phyloP scores from a whole-genome alignment of 345 rosid genomes.

The Brassica carinata region DNA sequence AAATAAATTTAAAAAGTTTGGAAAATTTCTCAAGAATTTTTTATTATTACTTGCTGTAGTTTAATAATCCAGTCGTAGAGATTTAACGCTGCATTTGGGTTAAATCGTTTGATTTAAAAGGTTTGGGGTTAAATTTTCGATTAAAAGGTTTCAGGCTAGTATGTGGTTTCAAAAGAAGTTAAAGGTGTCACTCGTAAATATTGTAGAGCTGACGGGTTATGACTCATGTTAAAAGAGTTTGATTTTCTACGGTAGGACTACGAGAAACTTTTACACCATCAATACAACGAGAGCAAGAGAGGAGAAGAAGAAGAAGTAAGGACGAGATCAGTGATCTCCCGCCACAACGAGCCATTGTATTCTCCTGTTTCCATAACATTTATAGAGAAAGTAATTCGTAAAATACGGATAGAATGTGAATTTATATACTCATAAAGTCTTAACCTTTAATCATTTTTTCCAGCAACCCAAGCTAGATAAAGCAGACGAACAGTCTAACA shows the following conservation, averaged over 20 bases:
- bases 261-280: conserved; percentile 2
- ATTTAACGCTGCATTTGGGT: no score
- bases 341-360: conserved; percentile 28
- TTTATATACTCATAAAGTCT: no score
- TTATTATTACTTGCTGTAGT: background rate
- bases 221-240: background rate
- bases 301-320: conserved; percentile 18
- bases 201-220: background rate
- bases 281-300: conserved; percentile 13
- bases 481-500: no score
- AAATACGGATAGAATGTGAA: no score
- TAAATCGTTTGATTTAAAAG: no score
- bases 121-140: background rate
- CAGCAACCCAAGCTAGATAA: no score
- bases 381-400: background rate
- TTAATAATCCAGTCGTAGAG: background rate
- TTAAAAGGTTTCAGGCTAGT: background rate
- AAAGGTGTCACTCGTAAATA: background rate
- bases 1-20: no score
- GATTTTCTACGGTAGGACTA: conserved; percentile 14
- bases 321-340: conserved; percentile 29
- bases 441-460: no score
- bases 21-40: background rate
- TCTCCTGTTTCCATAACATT: conserved; percentile 57
- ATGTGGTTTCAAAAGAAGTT: background rate